phyloP scores from a whole-genome alignment of 768 basidiomycete species.

The Galerina marginata region DNA sequence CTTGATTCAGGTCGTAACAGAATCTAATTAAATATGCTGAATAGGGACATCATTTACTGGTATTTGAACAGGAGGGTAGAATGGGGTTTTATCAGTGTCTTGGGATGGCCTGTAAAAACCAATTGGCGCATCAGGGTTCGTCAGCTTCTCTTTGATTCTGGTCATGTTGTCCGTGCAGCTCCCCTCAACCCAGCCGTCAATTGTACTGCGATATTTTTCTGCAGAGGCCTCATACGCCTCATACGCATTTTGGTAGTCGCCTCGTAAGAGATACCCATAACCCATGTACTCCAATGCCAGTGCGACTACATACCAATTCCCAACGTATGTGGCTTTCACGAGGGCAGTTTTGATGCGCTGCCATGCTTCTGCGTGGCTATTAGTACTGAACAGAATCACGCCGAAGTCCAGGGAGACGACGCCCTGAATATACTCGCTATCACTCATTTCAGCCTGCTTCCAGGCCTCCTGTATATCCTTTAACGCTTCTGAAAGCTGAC shows the following conservation, averaged over 20 bases:
- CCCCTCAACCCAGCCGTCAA: not conserved
- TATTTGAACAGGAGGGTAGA: not conserved
- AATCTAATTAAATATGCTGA: too few species aligned
- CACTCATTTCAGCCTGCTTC: not conserved
- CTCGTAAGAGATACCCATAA: not conserved
- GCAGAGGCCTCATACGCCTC: not conserved
- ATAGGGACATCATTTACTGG: too few species aligned
- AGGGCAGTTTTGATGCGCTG: too few species aligned
- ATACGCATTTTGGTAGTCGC: not conserved
- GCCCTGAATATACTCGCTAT: not conserved
- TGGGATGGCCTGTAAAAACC: slow-evolving; percentile 3
- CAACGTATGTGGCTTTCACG: not conserved
- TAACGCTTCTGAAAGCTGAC: not conserved
- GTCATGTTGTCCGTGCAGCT: slow-evolving; percentile 5
- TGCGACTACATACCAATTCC: not conserved
- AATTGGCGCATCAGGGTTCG: not conserved
- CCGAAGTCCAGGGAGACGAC: not conserved
- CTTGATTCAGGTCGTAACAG: too few species aligned
- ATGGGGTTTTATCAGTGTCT: not conserved
- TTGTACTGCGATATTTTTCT: not conserved
- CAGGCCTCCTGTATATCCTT: not conserved
- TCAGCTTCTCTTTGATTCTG: slow-evolving; percentile 1
- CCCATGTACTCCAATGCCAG: not conserved
- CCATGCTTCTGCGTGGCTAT: not conserved
- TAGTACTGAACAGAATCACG: not conserved